Base-by-base conservation (phyloP, 116 monocot species). In the Cymodocea nodosa region DNA sequence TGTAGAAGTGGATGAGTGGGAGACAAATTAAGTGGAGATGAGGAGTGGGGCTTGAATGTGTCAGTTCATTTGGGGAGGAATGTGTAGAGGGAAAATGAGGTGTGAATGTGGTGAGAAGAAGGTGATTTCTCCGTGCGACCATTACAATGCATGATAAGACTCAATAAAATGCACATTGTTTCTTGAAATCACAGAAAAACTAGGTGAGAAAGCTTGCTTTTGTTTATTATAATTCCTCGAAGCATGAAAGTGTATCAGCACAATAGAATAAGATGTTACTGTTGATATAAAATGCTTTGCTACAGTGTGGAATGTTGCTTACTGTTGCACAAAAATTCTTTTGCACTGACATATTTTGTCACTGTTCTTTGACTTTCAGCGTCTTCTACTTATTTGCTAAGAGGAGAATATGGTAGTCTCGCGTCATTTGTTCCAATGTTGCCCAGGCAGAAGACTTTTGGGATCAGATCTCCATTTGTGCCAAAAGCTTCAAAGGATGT, bases 401-500 rank as follows among this genome's bases (percentile, higher is more conserved):
- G 35, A 18, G 70, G 70, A 63, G 58, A 70, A 10, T 37, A 53
- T 23, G 63, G 56, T 2, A 62, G 17, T 52, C 25, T 67, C n/a
- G 17, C 60, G 35, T 53, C 52, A 0, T 40, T 36, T 23, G n/a
- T 36, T 44, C 63, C 59, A 13, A 18, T 18, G 24, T 50, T 37
- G 18, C 59, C 23, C 16, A 60, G 51, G 35, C 7, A 14, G n/a
- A 8, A 6, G 6, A 36, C 30, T 10, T 4, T 15, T 6, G 36
- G 35, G 23, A 24, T 16, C 16, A 67, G 57, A 60, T 6, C 15
- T 35, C 49, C 36, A 62, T 17, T 50, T 25, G 69, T 71, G 30
- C 59, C 55, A n/a, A 51, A 59, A 69, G 83, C 78, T 53, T 69
- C 79, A 6, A 78, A 78, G 66, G 70, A 76, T 51, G 64, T 76